Evolutionary conservation across 2,329 filamentous ascomycete genomes (phyloP), one percentile per base, ranked within the genome.

Genomic region (Calonectria hawksworthii): DNA sequence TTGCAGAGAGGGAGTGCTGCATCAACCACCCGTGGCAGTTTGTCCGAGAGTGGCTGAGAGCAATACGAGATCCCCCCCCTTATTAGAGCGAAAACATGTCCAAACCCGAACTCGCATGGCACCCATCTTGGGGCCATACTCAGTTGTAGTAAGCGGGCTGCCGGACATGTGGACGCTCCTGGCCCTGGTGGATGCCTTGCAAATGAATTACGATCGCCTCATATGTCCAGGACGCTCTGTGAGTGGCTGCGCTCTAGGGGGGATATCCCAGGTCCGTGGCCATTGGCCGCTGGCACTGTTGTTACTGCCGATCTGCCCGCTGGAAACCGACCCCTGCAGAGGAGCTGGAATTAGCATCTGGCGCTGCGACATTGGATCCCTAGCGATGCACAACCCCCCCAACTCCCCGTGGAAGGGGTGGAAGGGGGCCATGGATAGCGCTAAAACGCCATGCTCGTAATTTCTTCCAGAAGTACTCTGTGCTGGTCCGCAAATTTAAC

Each of bases 401-500:
- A 38, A 63, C 21, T 38, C 56, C 38, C 56, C 36, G 34, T 47
- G 47, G 63, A 23, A 64, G 56, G n/a, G 56, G 34, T 2, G 8
- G 64, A 36, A 50, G 66, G 34, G 52, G 36, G 67, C 65, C 56
- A 63, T 36, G 56, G 56, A 63, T 36, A 63, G 52, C 44, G 68
- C 68, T 56, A 70, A 70, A 70, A 59, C 41, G 44, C 68, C 41
- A 36, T 70, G 34, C 44, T 38, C 32, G 67, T 67, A 74, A 70
- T 74, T 70, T 74, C 72, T 67, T 74, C 67, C 32, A 65, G 66
- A 71, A 65, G 68, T 63, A 38, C 50, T 65, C 34, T 21, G 36
- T 63, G 34, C 6, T 54, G 51, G 23, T 61, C 67, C 71, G 72
- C 67, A 70, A 74, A 70, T 74, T 67, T 74, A 52, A 51, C 72